Percentiles rank a stretch among this genome's conserved stretches.
phyloP scores from a whole-genome alignment of 495 filamentous ascomycete species.

The Margaritispora aquatica region DNA sequence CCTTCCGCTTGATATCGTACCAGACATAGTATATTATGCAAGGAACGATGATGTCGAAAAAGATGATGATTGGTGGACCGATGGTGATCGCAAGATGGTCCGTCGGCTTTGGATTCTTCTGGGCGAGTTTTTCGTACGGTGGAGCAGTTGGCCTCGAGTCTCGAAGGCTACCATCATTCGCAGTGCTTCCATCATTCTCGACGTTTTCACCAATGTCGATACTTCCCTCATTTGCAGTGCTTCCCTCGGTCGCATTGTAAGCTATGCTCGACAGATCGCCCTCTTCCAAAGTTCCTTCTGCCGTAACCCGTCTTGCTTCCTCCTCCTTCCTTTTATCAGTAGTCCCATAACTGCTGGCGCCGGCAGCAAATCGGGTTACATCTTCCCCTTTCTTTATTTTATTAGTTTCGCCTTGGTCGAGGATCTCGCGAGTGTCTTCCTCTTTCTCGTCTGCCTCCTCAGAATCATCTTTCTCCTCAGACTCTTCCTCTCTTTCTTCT shows the following conservation, averaged over 20 bases:
- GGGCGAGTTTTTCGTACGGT: constrained; percentile 16
- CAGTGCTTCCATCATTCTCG: no score
- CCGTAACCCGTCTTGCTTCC: background rate
- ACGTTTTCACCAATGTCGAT: no score
- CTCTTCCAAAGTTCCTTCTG: background rate
- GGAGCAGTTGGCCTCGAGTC: background rate
- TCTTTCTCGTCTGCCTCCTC: no score
- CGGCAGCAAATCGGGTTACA: no score
- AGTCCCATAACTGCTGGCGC: background rate
- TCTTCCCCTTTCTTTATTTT: no score
- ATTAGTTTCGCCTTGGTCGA: no score
- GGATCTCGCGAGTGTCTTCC: no score
- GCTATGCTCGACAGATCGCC: background rate
- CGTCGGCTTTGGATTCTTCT: constrained; percentile 10
- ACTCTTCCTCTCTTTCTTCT: background rate
- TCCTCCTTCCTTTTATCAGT: background rate
- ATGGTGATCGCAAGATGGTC: constrained; percentile 15
- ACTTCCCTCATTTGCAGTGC: no score
- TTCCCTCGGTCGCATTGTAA: background rate
- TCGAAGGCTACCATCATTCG: background rate
- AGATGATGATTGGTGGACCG: constrained; percentile 13
- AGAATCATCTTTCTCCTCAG: no score
- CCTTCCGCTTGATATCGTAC: constrained; percentile 4
- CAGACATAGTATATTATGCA: constrained; percentile 18
- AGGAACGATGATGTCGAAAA: constrained; percentile 15